These are phyloP conservation scores for Daldinia grandis DNA, from an alignment of 495 filamentous ascomycete genomes.

Conservation along the genomic window DNA sequence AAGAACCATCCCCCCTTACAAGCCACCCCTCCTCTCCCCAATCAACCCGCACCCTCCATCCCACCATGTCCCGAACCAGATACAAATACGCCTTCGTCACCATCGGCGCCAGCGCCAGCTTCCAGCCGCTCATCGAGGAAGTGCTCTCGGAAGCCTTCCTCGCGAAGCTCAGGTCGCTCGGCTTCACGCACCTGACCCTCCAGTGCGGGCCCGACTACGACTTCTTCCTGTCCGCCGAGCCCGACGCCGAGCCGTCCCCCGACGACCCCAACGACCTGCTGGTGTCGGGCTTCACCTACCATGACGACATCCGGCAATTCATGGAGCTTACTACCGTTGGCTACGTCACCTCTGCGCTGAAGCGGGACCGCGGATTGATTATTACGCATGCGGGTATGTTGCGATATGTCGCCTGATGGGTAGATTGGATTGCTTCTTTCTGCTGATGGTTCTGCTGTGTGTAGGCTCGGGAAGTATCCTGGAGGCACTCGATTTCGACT, in stretches of 20 bases:
- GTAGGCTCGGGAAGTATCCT: slow-evolving; percentile 90
- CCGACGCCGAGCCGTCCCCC: slow-evolving; percentile 2
- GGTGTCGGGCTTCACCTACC: slow-evolving; percentile 37
- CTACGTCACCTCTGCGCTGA: background rate
- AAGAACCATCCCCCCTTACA: background rate
- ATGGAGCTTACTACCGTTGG: slow-evolving; percentile 6
- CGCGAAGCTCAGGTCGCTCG: slow-evolving; percentile 56
- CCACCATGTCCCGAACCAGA: background rate
- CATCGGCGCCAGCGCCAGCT: slow-evolving; percentile 88
- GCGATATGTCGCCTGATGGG: no score
- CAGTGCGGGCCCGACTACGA: slow-evolving; percentile 74
- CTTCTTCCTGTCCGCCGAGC: slow-evolving; percentile 38
- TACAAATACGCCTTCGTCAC: slow-evolving; percentile 70
- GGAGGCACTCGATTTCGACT: slow-evolving; percentile 71
- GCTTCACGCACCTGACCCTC: slow-evolving; percentile 73
- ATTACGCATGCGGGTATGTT: slow-evolving; percentile 85
- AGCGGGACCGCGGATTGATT: slow-evolving; percentile 63
- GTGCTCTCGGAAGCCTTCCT: slow-evolving; percentile 70
- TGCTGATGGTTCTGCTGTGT: slow-evolving; percentile 41
- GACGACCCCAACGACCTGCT: slow-evolving; percentile 10
- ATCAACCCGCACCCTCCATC: background rate
- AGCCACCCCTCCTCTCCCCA: background rate
- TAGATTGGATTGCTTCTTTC: no score
- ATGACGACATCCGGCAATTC: slow-evolving; percentile 5
- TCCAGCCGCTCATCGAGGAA: slow-evolving; percentile 72